These are phyloP conservation scores for Theileria annulata DNA, from an alignment of 169 alveolate species.

Conservation along the genomic window DNA sequence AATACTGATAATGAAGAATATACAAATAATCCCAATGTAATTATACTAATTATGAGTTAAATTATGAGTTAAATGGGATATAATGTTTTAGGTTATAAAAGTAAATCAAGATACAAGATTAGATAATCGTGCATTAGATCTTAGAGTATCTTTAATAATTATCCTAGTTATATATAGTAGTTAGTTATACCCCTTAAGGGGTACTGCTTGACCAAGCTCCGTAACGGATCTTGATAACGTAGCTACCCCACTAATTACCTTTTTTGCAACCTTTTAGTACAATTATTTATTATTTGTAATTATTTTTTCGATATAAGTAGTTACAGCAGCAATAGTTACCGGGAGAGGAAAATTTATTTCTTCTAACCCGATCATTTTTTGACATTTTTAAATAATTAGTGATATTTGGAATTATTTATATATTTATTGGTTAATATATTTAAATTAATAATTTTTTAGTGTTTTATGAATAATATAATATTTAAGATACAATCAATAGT, in stretches of 20 bases:
- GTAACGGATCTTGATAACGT: too few species aligned
- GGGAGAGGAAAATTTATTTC: not conserved
- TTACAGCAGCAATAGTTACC: not conserved
- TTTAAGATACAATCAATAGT: slow-evolving; percentile 92
- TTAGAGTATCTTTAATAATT: too few species aligned
- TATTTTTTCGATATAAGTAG: not conserved
- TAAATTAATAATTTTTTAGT: slow-evolving; percentile 20
- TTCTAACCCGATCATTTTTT: not conserved
- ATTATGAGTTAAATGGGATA: too few species aligned
- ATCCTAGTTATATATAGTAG: too few species aligned
- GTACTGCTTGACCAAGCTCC: too few species aligned
- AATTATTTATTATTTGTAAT: too few species aligned
- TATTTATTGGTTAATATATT: too few species aligned
- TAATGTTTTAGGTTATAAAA: slow-evolving; percentile 76
- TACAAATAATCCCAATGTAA: slow-evolving; percentile 54
- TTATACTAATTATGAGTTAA: slow-evolving; percentile 14
- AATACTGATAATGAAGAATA: slow-evolving; percentile 82
- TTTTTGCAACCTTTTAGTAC: not conserved
- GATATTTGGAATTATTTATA: too few species aligned
- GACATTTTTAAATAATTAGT: not conserved
- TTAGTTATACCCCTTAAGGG: too few species aligned
- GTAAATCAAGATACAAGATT: slow-evolving; percentile 95
- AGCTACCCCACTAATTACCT: not conserved
- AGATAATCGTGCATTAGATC: slow-evolving; percentile 95
- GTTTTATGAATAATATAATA: slow-evolving; percentile 82